phyloP scores from a whole-genome alignment of 2,329 filamentous ascomycete species.

The Penicillium crustosum region DNA sequence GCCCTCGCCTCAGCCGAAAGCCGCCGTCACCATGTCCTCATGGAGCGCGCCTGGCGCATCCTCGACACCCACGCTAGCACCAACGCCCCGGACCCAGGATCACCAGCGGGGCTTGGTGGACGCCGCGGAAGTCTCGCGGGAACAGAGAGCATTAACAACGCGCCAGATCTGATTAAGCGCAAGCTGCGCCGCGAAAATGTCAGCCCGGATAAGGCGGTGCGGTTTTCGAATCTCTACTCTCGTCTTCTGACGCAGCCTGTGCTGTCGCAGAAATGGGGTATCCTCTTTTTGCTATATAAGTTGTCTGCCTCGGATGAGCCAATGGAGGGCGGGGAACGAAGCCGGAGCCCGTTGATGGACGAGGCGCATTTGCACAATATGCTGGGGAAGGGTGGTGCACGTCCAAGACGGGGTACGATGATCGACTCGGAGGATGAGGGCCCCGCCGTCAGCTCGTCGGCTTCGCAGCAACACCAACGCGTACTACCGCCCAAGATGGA shows the following conservation, averaged over 20 bases:
- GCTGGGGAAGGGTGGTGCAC: slow-evolving; percentile 29
- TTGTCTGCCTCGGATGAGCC: slow-evolving; percentile 63
- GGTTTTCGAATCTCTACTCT: slow-evolving; percentile 88
- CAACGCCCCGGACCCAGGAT: slow-evolving; percentile 26
- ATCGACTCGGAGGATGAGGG: slow-evolving; percentile 37
- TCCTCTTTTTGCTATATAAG: slow-evolving; percentile 85
- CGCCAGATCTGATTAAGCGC: slow-evolving; percentile 86
- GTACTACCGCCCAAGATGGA: slow-evolving; percentile 22
- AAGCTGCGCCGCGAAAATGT: slow-evolving; percentile 77
- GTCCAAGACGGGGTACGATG: slow-evolving; percentile 22
- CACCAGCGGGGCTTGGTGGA: slow-evolving; percentile 23
- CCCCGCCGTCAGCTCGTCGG: slow-evolving; percentile 43
- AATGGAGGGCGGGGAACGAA: slow-evolving; percentile 27
- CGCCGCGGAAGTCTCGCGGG: slow-evolving; percentile 35
- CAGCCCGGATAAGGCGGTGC: slow-evolving; percentile 70
- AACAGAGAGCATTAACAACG: slow-evolving; percentile 71
- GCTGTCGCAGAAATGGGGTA: slow-evolving; percentile 93
- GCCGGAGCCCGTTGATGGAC: slow-evolving; percentile 43
- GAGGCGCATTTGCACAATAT: slow-evolving; percentile 41
- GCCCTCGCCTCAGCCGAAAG: slow-evolving; percentile 40
- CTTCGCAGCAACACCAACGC: slow-evolving; percentile 34
- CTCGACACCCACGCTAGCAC: slow-evolving; percentile 33
- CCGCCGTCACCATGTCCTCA: slow-evolving; percentile 33
- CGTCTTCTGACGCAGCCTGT: slow-evolving; percentile 87
- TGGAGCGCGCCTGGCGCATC: slow-evolving; percentile 42